Evolutionary conservation across 768 basidiomycete species (phyloP).

Genomic region (Suillus variegatus): DNA sequence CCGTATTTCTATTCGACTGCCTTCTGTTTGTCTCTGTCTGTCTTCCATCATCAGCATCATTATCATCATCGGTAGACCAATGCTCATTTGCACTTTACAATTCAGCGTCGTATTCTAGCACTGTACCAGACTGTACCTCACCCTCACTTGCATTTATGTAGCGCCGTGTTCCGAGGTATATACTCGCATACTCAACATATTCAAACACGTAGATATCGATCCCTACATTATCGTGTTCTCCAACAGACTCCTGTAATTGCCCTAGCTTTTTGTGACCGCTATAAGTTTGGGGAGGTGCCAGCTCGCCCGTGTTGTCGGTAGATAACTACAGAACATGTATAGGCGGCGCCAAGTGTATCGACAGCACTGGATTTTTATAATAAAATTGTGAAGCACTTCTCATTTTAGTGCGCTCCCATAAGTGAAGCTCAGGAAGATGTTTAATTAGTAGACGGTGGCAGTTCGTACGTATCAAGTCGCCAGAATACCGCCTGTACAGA

Average conservation of each 20-base stretch:
- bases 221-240: neutral
- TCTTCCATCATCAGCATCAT: slow-evolving; percentile 6
- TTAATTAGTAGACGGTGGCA: neutral
- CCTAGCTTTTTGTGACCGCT: neutral
- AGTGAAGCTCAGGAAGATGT: neutral
- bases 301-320: neutral
- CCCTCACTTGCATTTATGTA: slow-evolving; percentile 10
- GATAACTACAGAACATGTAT: neutral
- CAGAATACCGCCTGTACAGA: too few relatives aligned
- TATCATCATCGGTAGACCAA: slow-evolving; percentile 12
- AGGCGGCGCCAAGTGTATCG: neutral
- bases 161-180: slow-evolving; percentile 7
- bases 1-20: neutral
- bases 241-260: neutral
- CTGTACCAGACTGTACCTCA: slow-evolving; percentile 7
- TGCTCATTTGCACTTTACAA: slow-evolving; percentile 11
- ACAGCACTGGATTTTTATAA: neutral
- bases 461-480: neutral
- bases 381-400: neutral
- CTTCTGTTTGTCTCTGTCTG: neutral
- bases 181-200: slow-evolving; percentile 7
- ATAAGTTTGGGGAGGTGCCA: neutral
- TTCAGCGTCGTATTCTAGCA: slow-evolving; percentile 13
- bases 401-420: neutral
- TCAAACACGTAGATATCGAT: slow-evolving; percentile 5